Evolutionary conservation across 2,329 filamentous ascomycete genomes (phyloP).

Genomic region (Tolypocladium tropicale): DNA sequence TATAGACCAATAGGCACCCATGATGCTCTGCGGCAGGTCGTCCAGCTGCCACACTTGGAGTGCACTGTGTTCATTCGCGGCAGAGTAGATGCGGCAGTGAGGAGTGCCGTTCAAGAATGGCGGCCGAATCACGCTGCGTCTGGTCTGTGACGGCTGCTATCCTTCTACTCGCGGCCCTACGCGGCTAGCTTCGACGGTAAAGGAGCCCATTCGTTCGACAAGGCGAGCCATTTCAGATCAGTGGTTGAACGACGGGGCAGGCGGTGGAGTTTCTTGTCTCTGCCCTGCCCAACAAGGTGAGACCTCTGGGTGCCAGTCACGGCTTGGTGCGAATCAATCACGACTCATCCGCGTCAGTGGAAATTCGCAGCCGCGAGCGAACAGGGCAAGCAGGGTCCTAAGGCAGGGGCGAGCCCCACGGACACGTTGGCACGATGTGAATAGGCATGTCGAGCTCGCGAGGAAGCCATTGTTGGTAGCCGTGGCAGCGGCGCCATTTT

Average conservation of each 20-base stretch:
- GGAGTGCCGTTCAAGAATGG: background rate
- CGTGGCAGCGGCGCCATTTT: background rate
- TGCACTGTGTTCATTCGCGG: background rate
- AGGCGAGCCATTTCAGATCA: background rate
- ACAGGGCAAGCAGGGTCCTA: background rate
- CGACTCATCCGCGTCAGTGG: background rate
- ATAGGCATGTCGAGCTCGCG: background rate
- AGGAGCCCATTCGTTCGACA: background rate
- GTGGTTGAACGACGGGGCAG: background rate
- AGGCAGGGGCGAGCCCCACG: background rate
- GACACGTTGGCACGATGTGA: background rate
- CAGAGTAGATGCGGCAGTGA: background rate
- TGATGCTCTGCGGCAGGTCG: background rate
- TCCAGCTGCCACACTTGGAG: too few relatives aligned
- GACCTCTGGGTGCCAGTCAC: background rate
- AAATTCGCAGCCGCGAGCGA: background rate
- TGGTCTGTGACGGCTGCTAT: background rate
- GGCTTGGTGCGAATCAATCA: background rate
- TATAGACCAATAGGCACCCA: too few relatives aligned
- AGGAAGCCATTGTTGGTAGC: background rate
- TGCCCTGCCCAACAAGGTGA: background rate
- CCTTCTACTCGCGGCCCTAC: background rate
- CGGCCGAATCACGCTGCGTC: background rate
- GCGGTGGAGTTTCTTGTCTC: background rate
- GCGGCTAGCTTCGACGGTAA: background rate